Conservation (phyloP, 331 rosid genomes). For the Phaseolus coccineus region DNA sequence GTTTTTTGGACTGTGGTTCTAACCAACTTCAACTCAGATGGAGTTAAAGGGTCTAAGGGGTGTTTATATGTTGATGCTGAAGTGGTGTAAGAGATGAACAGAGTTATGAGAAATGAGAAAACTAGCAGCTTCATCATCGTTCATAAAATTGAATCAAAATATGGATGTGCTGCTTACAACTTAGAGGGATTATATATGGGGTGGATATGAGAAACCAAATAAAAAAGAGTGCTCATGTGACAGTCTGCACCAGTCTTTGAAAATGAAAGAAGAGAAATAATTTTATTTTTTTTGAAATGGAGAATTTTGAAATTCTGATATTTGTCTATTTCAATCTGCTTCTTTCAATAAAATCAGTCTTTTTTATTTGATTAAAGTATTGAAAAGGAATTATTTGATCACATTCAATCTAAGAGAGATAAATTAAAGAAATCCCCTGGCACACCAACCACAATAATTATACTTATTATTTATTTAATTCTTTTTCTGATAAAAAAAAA, state of each 20-base stretch:
- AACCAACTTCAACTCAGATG: background rate
- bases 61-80: background rate
- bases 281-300: too few species aligned
- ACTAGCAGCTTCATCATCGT: background rate
- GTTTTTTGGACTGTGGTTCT: background rate
- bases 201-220: too few species aligned
- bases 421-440: background rate
- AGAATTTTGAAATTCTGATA: too few species aligned
- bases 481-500: too few species aligned
- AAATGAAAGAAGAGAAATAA: too few species aligned
- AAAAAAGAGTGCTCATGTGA: too few species aligned
- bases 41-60: constrained; percentile 9
- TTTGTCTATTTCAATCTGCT: too few species aligned
- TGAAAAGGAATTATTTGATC: background rate
- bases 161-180: background rate
- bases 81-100: background rate
- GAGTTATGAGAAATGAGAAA: background rate
- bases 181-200: background rate
- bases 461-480: background rate
- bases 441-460: background rate
- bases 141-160: background rate
- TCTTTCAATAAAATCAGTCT: background rate
- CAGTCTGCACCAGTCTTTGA: too few species aligned
- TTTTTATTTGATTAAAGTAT: background rate
- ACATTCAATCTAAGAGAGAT: background rate